Base-by-base conservation (phyloP, 2,329 filamentous ascomycete species). In the Sporothrix inflata region DNA sequence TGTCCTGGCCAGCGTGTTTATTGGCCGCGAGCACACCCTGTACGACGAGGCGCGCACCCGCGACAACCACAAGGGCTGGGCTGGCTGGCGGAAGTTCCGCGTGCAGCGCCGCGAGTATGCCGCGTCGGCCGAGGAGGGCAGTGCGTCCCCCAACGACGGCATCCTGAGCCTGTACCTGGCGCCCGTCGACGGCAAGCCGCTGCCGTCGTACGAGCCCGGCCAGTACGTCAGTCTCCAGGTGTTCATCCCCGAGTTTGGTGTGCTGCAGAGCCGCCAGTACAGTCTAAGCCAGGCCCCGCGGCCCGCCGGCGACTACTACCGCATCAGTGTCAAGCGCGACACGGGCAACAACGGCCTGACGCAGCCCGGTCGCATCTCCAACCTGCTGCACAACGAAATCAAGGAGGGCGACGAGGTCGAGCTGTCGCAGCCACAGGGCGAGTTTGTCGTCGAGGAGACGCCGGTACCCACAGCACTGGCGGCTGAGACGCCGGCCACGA, bases 301-400 rank as follows among this genome's bases (percentile, higher is more conserved):
- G 30, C 76, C 76, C n/a, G 83, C 85, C 65, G 85, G 85, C 8
- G 82, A 83, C 19, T 86, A 89, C 80, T 93, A 93, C 81, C 88
- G 92, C 71, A 89, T 95, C 81, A 92, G 88, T 75, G 89, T 95
- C 74, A 94, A 94, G 85, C 87, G 84, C 72, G 91, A 88, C 75
- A 79, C 81, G 40, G 83, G 83, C 27, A 76, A 78, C 27, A 72
- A 76, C 70, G 76, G 78, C 38, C 78, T 79, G 21, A 80, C 77
- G 69, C 75, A 83, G 2, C 80, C 83, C 1, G 87, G 87, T 21
- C 75, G 87, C 53, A 80, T 89, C 66, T 88, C 86, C 47, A 88
- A 87, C 78, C 77, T 85, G 69, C 81, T 90, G 34, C 85, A 88
- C 79, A 79, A 80, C 65, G 76, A 80, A 7, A 85, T 84, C 76